Conservation (phyloP, 352 stramenopile species). For the Thraustochytrium striatum region DNA sequence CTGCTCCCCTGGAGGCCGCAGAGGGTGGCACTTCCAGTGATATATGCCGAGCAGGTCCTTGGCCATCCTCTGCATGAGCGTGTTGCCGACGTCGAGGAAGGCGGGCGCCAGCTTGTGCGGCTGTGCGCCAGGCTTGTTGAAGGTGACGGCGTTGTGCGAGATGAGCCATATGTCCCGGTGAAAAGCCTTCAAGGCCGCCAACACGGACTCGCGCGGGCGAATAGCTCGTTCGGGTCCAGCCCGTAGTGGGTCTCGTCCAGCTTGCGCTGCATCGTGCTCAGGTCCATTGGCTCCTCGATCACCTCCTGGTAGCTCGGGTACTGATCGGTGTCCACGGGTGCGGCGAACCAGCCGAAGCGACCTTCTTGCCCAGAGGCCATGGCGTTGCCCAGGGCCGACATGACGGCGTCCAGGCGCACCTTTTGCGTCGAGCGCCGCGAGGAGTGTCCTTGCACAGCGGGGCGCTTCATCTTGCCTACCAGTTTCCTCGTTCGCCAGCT, state of each 20-base stretch:
- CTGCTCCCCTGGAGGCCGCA: not conserved
- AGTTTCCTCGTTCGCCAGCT: not conserved
- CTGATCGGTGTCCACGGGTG: not conserved
- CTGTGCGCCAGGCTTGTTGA: not conserved
- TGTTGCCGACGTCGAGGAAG: slow-evolving; percentile 50
- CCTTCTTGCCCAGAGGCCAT: not conserved
- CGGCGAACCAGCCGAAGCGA: slow-evolving; percentile 8
- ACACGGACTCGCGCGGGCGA: not conserved
- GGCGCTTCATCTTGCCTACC: not conserved
- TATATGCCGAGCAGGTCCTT: not conserved
- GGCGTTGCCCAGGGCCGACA: not conserved
- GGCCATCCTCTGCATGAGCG: slow-evolving; percentile 42
- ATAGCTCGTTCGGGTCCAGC: not conserved
- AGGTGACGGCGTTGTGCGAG: slow-evolving; percentile 20
- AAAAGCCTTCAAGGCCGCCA: not conserved
- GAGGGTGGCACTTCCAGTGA: not conserved
- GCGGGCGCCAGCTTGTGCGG: slow-evolving; percentile 49
- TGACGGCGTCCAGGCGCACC: not conserved
- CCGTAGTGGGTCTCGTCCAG: not conserved
- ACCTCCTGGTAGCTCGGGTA: not conserved
- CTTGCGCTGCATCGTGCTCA: not conserved
- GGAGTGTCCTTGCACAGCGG: not conserved
- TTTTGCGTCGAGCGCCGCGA: not conserved
- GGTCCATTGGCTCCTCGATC: slow-evolving; percentile 34
- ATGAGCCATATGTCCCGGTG: slow-evolving; percentile 14